Percentiles rank a stretch among this genome's conserved stretches.
Conservation (phyloP, 2,329 filamentous ascomycete genomes). For the Coniochaeta pulveracea region DNA sequence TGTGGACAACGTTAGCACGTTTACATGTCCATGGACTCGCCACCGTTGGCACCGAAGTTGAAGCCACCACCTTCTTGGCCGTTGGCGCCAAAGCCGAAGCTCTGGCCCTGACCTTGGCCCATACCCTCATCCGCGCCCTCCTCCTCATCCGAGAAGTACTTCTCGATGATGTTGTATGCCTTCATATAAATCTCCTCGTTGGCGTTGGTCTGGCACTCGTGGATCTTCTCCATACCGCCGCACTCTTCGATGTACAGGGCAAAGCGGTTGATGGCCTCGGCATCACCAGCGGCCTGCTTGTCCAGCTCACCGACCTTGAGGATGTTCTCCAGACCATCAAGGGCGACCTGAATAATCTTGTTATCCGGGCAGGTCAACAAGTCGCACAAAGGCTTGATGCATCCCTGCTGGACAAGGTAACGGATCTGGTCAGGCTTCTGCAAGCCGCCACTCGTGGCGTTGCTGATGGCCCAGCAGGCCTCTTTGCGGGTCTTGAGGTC, state of each 20-base stretch:
- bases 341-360: slow-evolving; percentile 98
- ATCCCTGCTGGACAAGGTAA: slow-evolving; percentile 85
- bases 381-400: slow-evolving; percentile 95
- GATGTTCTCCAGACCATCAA: slow-evolving; percentile 97
- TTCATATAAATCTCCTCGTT: slow-evolving; percentile 99
- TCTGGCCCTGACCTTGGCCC: slow-evolving; percentile 59
- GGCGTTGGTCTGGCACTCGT: slow-evolving; percentile 99
- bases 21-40: slow-evolving; percentile 58
- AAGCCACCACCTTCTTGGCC: slow-evolving; percentile 62
- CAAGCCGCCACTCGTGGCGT: slow-evolving; percentile 91
- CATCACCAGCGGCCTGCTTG: slow-evolving; percentile 75
- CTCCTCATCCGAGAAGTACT: slow-evolving; percentile 99
- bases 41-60: slow-evolving; percentile 66
- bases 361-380: slow-evolving; percentile 94
- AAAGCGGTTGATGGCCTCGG: slow-evolving; percentile 85
- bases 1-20: neutral
- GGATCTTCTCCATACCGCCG: slow-evolving; percentile 99
- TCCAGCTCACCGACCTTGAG: slow-evolving; percentile 99
- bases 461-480: slow-evolving; percentile 98
- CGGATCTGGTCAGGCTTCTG: slow-evolving; percentile 99
- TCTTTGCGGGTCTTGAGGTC: slow-evolving; percentile 99
- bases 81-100: slow-evolving; percentile 69
- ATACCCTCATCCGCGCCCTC: slow-evolving; percentile 78
- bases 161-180: slow-evolving; percentile 99
- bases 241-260: slow-evolving; percentile 98